phyloP scores from a whole-genome alignment of 106 monocot species.

The Acorus calamus region DNA sequence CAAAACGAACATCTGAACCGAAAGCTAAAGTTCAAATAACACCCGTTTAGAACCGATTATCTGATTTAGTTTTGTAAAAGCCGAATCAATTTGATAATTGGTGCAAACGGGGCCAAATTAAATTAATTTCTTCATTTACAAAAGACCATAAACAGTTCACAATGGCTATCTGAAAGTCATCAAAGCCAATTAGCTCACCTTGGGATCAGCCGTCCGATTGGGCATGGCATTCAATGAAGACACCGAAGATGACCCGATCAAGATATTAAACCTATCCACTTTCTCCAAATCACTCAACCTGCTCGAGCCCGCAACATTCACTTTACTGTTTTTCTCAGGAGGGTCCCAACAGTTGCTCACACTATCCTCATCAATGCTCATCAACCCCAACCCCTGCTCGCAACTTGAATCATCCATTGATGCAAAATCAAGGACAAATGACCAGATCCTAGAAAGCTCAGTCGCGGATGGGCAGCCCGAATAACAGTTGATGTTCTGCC shows the following conservation, averaged over 20 bases:
- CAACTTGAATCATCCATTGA: constrained; percentile 24
- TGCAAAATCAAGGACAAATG: constrained; percentile 47
- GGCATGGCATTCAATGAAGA: constrained; percentile 16
- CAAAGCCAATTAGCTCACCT: constrained; percentile 20
- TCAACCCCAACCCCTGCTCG: constrained; percentile 42
- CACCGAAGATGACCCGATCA: constrained; percentile 46
- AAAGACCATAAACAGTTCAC: neutral
- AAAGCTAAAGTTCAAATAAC: too few relatives aligned
- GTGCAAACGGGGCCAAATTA: too few relatives aligned
- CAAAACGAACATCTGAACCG: too few relatives aligned
- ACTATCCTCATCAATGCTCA: constrained; percentile 58
- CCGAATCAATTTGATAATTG: too few relatives aligned
- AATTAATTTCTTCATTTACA: neutral
- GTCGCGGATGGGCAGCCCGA: constrained; percentile 76
- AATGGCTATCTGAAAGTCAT: neutral
- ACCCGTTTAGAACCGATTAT: too few relatives aligned
- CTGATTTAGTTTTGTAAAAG: too few relatives aligned
- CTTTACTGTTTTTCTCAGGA: constrained; percentile 19
- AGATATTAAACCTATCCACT: constrained; percentile 20
- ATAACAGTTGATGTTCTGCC: constrained; percentile 58
- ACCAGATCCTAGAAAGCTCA: constrained; percentile 79
- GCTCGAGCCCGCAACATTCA: constrained; percentile 8
- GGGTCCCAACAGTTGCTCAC: constrained; percentile 29
- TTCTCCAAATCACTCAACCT: constrained; percentile 27
- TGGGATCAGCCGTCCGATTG: constrained; percentile 16